phyloP scores from a whole-genome alignment of 805 yeast species.

The Barnettozyma siamensis region DNA sequence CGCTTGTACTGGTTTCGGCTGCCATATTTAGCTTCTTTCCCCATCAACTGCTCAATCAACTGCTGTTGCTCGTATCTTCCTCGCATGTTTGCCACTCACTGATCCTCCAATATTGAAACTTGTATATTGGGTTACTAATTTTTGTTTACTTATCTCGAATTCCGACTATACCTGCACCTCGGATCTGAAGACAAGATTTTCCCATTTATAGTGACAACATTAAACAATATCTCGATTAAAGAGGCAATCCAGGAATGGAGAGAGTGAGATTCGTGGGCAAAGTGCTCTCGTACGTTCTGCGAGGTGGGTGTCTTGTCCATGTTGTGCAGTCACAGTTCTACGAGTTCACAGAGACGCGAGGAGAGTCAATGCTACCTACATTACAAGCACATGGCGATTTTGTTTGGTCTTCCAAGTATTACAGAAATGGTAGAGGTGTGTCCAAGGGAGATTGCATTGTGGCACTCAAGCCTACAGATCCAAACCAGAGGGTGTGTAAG shows the following conservation, averaged over 20 bases:
- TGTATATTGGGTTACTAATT: no score
- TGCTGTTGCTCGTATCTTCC: constrained; percentile 71
- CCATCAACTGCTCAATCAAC: constrained; percentile 78
- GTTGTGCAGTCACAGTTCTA: constrained; percentile 58
- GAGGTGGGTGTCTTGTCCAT: constrained; percentile 64
- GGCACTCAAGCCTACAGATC: constrained; percentile 85
- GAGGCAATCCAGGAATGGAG: no score
- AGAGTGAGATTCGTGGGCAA: constrained; percentile 18
- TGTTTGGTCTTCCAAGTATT: constrained; percentile 66
- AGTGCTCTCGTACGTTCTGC: constrained; percentile 23
- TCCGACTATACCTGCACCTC: no score
- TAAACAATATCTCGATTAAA: no score
- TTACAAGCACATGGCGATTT: constrained; percentile 67
- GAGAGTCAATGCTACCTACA: constrained; percentile 96
- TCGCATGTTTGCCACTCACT: no score
- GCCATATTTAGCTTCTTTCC: constrained; percentile 36
- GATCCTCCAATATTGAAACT: no score
- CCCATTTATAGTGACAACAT: no score
- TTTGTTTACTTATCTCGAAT: no score
- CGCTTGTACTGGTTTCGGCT: constrained; percentile 27
- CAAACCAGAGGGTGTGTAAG: constrained; percentile 81
- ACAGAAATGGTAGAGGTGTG: constrained; percentile 58
- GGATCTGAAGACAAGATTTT: no score
- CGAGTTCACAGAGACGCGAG: constrained; percentile 77
- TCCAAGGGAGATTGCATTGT: constrained; percentile 83